Conservation (phyloP, 495 filamentous ascomycete species). For the Aspergillus panamensis region DNA sequence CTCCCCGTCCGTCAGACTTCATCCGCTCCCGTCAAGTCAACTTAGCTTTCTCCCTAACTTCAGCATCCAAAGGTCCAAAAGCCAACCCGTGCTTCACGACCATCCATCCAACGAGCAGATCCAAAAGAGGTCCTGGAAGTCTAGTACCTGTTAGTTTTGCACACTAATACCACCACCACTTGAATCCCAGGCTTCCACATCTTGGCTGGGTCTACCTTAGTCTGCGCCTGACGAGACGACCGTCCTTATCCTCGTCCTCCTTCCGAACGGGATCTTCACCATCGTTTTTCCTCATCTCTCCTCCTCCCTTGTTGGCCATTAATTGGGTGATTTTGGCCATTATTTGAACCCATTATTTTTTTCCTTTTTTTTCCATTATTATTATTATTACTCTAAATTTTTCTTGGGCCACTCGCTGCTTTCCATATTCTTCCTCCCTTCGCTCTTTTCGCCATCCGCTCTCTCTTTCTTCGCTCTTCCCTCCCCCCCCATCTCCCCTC, state of each 20-base stretch:
- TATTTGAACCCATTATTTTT: slow-evolving; percentile 8
- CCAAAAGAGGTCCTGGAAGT: slow-evolving; percentile 4
- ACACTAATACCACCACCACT: slow-evolving; percentile 4
- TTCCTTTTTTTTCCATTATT: slow-evolving; percentile 2
- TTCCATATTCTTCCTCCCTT: slow-evolving; percentile 7
- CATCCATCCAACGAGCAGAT: slow-evolving; percentile 5
- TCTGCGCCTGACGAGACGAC: neutral
- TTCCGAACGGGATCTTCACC: slow-evolving; percentile 18
- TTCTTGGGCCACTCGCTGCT: slow-evolving; percentile 3
- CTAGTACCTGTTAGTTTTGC: slow-evolving; percentile 13
- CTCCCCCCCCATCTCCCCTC: neutral
- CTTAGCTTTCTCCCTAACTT: slow-evolving; percentile 1
- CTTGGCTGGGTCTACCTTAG: neutral
- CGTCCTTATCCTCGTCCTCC: slow-evolving; percentile 1
- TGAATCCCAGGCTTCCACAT: neutral
- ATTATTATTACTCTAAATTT: neutral
- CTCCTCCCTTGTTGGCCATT: slow-evolving; percentile 14
- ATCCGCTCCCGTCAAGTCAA: neutral
- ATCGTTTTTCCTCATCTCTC: slow-evolving; percentile 12
- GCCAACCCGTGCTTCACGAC: too few relatives aligned
- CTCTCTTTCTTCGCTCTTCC: neutral
- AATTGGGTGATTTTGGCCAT: slow-evolving; percentile 13
- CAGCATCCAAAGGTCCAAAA: neutral
- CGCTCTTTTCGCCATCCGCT: neutral
- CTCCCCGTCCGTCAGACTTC: neutral